Base-by-base conservation (phyloP, 305 asterid genomes). In the Fraxinus sp. region DNA sequence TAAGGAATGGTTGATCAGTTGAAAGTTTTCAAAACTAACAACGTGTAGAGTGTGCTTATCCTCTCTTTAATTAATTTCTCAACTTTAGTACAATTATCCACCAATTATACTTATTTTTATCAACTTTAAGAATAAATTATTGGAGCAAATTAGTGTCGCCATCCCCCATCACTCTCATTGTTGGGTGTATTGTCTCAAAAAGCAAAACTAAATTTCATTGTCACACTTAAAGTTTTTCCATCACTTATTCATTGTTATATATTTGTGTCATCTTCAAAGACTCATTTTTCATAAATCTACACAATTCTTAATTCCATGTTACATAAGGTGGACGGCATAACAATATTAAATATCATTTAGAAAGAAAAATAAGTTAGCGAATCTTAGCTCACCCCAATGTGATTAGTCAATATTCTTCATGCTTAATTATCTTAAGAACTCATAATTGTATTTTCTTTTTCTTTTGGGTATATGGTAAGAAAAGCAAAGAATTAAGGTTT, bases 101-200 rank as follows among this genome's bases (percentile, higher is more conserved):
- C 36, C 73, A 64, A 64, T 64, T 26, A 68, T 68, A 26, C 36
- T 9, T 68, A 8, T 68, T 10, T 68, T 64, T 9, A 46, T 46
- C 57, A 1, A 7, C 20, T 68, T 26, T 68, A 68, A 68, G 74
- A 26, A 68, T 11, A 68, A 68, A 68, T 68, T 26, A 68, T 68
- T 68, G 74, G 14, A 68, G 74, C 20, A 28, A 68, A 28, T 82
- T 59, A 37, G 24, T 74, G 92, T 89, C 86, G 46, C 83, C 77
- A 86, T 86, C 88, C 49, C 57, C 74, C 78, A 88, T 91, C 94
- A 74, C 80, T 83, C 75, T 88, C 89, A 87, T 57, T 81, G 83
- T 79, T 82, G 86, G 84, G 88, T 85, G 71, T 64, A 76, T 78
- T 88, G 92, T 91, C 92, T 88, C 90, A 18, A 75, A 91, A 88